phyloP scores from a whole-genome alignment of 768 basidiomycete species.

The Amanita molliuscula region DNA sequence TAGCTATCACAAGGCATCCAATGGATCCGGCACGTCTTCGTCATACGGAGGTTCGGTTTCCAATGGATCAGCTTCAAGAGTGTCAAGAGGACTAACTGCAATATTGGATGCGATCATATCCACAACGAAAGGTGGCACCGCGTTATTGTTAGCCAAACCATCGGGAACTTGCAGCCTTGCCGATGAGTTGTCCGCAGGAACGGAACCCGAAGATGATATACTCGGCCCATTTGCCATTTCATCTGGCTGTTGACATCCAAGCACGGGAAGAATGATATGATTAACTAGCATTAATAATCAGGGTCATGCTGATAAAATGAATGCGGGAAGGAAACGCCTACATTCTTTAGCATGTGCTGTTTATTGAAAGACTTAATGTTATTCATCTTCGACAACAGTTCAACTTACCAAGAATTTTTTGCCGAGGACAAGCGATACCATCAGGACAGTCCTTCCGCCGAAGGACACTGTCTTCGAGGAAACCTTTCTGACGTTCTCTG shows the following conservation, averaged over 20 bases:
- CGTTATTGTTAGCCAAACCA: neutral
- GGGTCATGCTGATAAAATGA: conserved; percentile 2
- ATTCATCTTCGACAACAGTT: neutral
- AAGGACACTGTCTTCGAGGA: conserved; percentile 42
- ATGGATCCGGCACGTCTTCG: neutral
- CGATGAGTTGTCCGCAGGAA: neutral
- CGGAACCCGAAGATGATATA: neutral
- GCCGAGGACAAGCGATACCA: conserved; percentile 45
- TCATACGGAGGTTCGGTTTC: neutral
- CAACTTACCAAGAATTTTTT: conserved; percentile 55
- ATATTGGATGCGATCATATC: neutral
- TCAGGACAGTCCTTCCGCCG: conserved; percentile 61
- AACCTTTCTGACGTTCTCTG: conserved; percentile 62
- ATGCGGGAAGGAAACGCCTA: conserved; percentile 22
- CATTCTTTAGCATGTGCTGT: conserved; percentile 71
- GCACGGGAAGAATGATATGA: conserved; percentile 25
- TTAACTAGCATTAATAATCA: conserved; percentile 22
- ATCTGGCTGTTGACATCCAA: neutral
- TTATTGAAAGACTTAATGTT: conserved; percentile 6
- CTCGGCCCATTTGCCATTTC: neutral
- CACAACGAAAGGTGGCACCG: neutral
- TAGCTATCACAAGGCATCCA: conserved; percentile 2
- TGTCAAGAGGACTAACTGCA: neutral
- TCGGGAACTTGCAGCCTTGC: neutral
- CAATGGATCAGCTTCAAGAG: neutral